Conservation (phyloP, 164 flowering plant species). For the Aristolochia contorta region DNA sequence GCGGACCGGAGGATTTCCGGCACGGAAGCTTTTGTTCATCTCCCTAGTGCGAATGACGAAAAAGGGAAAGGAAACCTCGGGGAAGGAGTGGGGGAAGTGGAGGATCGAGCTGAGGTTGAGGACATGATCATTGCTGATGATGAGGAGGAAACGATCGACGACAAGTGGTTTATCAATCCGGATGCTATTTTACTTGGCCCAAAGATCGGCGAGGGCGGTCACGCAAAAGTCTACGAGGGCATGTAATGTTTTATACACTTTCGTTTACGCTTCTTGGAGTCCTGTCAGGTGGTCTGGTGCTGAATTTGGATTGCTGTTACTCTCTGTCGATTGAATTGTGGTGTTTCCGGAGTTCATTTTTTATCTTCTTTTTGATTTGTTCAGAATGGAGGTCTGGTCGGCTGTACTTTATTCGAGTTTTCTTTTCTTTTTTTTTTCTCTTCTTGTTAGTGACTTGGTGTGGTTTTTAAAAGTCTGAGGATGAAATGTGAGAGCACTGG, state of each 20-base stretch:
- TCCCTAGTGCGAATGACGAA: background rate
- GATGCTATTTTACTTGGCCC: background rate
- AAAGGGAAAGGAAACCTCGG: background rate
- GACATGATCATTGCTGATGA: background rate
- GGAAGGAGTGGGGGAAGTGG: background rate
- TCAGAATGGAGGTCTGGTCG: too few species aligned
- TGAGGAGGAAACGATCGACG: background rate
- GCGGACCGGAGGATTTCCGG: conserved; percentile 1
- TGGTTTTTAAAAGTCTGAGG: too few species aligned
- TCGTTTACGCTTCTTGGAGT: background rate
- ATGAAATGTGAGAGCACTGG: too few species aligned
- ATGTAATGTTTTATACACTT: conserved; percentile 1
- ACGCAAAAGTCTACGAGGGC: conserved; percentile 15
- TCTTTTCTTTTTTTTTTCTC: too few species aligned
- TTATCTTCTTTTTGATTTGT: too few species aligned
- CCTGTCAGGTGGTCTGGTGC: background rate
- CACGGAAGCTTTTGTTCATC: background rate
- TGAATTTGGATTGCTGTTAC: background rate
- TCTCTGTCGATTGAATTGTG: background rate
- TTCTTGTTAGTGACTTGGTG: too few species aligned
- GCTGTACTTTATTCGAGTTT: too few species aligned
- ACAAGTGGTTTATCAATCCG: conserved; percentile 7
- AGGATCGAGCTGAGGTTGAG: conserved; percentile 5
- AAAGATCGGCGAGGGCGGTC: conserved; percentile 9
- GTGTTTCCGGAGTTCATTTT: background rate